These are phyloP conservation scores for Pythium scleroteichum DNA, from an alignment of 352 stramenopile species.

Conservation along the genomic window DNA sequence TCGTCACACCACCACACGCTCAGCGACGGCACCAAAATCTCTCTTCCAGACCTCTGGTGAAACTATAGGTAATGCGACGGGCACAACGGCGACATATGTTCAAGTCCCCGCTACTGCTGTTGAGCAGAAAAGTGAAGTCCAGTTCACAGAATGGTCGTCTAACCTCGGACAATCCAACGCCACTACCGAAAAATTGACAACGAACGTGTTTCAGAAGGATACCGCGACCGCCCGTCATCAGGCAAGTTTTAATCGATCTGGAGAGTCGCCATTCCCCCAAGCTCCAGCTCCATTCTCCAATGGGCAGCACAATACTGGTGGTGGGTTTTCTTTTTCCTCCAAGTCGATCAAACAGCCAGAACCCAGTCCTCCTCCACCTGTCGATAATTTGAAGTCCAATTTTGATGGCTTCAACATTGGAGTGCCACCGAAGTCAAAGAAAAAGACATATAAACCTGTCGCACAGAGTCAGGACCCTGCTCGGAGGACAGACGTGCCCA, in stretches of 20 bases:
- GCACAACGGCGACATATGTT: too few relatives aligned
- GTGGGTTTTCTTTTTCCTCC: slow-evolving; percentile 15
- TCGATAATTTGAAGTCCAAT: slow-evolving; percentile 32
- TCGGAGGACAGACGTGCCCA: too few relatives aligned
- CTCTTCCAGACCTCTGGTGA: slow-evolving; percentile 5
- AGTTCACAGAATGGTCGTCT: neutral
- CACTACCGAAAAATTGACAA: slow-evolving; percentile 13
- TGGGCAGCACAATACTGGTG: neutral
- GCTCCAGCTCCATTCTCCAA: slow-evolving; percentile 1
- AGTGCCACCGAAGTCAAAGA: neutral
- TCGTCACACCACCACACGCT: neutral
- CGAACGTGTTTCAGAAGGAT: slow-evolving; percentile 25
- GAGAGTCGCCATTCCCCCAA: neutral
- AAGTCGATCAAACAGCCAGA: slow-evolving; percentile 1
- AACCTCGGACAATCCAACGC: neutral
- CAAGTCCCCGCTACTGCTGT: too few relatives aligned
- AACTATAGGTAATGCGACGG: neutral
- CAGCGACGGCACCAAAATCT: slow-evolving; percentile 12
- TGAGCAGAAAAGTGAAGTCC: neutral
- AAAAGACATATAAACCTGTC: neutral
- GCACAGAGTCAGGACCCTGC: too few relatives aligned
- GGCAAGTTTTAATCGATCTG: neutral
- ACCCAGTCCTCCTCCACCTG: slow-evolving; percentile 13
- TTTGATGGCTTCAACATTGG: slow-evolving; percentile 34
- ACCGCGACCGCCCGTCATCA: neutral